Evolutionary conservation across 305 asterid species (phyloP), one percentile per base, ranked within the genome.

Genomic region (Rubia balearica): DNA sequence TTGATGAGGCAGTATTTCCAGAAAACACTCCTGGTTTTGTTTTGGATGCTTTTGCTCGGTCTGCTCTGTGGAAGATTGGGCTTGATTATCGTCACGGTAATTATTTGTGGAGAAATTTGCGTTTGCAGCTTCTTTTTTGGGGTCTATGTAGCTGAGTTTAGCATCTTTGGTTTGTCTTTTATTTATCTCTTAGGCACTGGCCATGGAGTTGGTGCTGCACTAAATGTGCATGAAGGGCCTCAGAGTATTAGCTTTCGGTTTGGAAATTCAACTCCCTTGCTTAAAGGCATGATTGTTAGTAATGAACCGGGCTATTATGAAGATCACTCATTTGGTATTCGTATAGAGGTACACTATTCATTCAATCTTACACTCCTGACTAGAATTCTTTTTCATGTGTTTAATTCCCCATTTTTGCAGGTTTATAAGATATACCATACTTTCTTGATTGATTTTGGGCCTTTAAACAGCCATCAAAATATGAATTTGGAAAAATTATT

Each of bases 251-350:
- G 97, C 86, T 94, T 87, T 79, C 89, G 99, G 71, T 94, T 87
- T 82, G 96, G 98, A 76, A 94, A 94, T 81, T 84, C 82, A 88
- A 90, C 98, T 67, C 97, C 98, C 7, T 83, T 95, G 83, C 73
- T 89, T 84, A 83, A 83, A 85, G 98, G 98, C 87, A 95, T 95
- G 99, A 81, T 95, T 79, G 87, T 95, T 65, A 95, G 99, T 84
- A 95, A 95, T 80, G 99, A 95, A 84, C 99, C 99, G 27, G 98
- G 99, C 71, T 95, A 95, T 82, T 95, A 95, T 79, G 97, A 95
- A 80, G 99, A 95, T 80, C 96, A 88, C 80, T 81, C 89, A 72
- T 95, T 95, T 81, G 98, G 99, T 79, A 95, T 95, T 74, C 88
- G 99, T 78, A 95, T 95, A 70, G 99, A 95, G 88, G 99, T 95